Evolutionary conservation across 768 basidiomycete species (phyloP).

Genomic region (Kondoa malvinella): DNA sequence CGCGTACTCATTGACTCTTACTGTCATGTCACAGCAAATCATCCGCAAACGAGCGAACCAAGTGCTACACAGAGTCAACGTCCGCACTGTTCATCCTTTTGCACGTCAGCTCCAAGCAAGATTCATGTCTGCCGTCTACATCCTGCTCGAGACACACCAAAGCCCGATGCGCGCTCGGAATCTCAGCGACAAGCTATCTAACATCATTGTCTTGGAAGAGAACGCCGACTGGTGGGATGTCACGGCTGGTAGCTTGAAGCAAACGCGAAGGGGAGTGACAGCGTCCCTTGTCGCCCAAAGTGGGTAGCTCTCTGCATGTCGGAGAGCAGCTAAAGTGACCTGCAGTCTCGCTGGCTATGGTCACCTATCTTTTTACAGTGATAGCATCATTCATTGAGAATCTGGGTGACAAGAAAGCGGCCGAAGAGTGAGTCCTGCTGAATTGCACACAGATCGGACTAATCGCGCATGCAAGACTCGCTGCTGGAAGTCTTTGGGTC

Average conservation of each 20-base stretch:
- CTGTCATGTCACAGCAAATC: neutral
- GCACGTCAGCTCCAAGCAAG: neutral
- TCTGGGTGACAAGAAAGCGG: neutral
- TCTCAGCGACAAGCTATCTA: neutral
- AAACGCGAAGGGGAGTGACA: neutral
- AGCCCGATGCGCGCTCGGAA: neutral
- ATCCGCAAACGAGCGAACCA: neutral
- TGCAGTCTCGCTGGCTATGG: neutral
- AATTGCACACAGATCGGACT: no score
- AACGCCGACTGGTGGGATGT: neutral
- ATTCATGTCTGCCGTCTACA: neutral
- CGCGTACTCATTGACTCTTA: neutral
- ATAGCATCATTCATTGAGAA: neutral
- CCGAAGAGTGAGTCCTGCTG: neutral
- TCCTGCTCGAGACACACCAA: neutral
- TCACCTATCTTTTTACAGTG: neutral
- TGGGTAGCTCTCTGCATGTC: neutral
- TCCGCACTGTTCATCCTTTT: neutral
- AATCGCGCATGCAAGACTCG: neutral
- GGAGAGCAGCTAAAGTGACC: neutral
- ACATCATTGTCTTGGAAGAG: neutral
- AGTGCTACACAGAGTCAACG: neutral
- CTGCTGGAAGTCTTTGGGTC: neutral
- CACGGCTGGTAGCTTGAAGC: neutral
- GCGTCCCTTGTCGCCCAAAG: neutral